Evolutionary conservation across 768 basidiomycete genomes (phyloP), one percentile per base, ranked within the genome.

Genomic region (Harrya chromipes): DNA sequence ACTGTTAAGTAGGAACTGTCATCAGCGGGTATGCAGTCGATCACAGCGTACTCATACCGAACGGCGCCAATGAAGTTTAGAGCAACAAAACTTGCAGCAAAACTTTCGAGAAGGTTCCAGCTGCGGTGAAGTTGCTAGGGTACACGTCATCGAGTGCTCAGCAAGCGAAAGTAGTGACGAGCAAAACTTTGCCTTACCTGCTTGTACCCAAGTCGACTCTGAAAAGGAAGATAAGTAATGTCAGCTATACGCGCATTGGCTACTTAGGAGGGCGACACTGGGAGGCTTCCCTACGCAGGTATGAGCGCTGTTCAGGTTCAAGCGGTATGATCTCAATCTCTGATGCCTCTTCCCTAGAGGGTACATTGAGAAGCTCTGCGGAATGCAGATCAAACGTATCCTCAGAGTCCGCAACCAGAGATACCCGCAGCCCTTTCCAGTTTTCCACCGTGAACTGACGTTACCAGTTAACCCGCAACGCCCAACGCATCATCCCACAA

Each of bases 261-360:
- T 74, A 71, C 67, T 62, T 64, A 66, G 68, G 65, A 70, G 71
- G 72, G 67, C 60, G 72, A 85, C 74, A 81, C 86, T 86, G 80
- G 76, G 48, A 75, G 87, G 86, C 86, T 90, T 94, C 90, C 90
- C 90, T 92, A 90, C 91, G 92, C 91, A 91, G 89, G 88, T 90
- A 78, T 92, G 79, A 90, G 82, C 87, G 78, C 90, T 91, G 86
- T 80, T 90, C 92, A 94, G 90, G 91, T 93, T 93, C 88, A 71
- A 82, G 84, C 92, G 90, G 91, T 94, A 82, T 94, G 52, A 88
- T 94, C 92, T 94, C 91, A 94, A 91, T 72, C 90, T 81, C 72
- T 69, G 72, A 70, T 69, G 70, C 65, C 47, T 66, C 68, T 14
- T 60, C 47, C 55, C 56, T 52, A 12, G 46, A 61, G 40, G 40